phyloP scores from a whole-genome alignment of 768 basidiomycete genomes.

The Lentinula edodes region DNA sequence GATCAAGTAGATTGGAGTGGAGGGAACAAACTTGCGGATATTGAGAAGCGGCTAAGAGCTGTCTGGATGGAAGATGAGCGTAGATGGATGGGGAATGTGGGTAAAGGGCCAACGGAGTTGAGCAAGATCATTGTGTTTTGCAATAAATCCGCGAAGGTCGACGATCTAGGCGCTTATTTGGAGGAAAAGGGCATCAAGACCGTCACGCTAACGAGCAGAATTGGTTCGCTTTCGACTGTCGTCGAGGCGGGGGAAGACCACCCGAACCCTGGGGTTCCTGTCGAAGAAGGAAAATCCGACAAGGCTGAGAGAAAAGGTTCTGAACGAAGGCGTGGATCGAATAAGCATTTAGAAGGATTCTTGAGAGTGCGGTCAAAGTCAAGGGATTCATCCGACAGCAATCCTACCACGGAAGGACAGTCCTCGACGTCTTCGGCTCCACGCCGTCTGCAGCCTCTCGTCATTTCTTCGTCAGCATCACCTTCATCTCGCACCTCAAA shows the following conservation, averaged over 20 bases:
- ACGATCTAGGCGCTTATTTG: constrained; percentile 54
- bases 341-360: constrained; percentile 75
- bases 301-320: neutral
- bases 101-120: constrained; percentile 24
- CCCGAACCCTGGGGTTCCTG: neutral
- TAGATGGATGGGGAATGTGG: constrained; percentile 3
- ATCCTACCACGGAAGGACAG: neutral
- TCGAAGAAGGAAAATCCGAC: neutral
- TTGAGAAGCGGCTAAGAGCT: constrained; percentile 64
- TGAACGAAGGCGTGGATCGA: constrained; percentile 56
- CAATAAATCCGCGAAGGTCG: constrained; percentile 69
- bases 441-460: constrained; percentile 2
- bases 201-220: constrained; percentile 60
- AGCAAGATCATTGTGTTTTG: constrained; percentile 80
- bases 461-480: neutral
- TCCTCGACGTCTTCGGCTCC: constrained; percentile 1
- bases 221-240: constrained; percentile 12
- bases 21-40: constrained; percentile 76
- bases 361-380: constrained; percentile 22
- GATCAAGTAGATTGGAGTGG: constrained; percentile 75
- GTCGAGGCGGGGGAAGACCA: neutral
- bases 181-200: constrained; percentile 55
- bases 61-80: constrained; percentile 66
- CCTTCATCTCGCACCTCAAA: constrained; percentile 6
- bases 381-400: constrained; percentile 1